phyloP scores from a whole-genome alignment of 495 filamentous ascomycete genomes.

The Oidiodendron maius region DNA sequence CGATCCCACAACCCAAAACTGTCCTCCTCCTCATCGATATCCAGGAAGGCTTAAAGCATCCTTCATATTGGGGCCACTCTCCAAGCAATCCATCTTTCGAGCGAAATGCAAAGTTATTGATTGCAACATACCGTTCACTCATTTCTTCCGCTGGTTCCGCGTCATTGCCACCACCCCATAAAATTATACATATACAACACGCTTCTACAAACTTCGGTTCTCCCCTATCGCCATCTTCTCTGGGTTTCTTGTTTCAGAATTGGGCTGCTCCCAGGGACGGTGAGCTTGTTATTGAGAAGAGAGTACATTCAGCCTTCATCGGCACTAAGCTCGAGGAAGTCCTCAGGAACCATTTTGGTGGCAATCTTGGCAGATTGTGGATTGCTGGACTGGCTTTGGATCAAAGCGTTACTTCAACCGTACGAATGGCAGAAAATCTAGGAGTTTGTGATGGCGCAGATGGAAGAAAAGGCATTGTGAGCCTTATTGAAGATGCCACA shows the following conservation, averaged over 20 bases:
- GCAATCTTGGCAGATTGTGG: conserved; percentile 31
- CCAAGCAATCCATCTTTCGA: conserved; percentile 43
- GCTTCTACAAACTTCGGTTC: conserved; percentile 32
- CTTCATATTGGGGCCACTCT: conserved; percentile 26
- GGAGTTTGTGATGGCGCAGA: conserved; percentile 34
- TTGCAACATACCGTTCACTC: conserved; percentile 32
- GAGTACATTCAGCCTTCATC: conserved; percentile 44
- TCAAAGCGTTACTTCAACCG: conserved; percentile 45
- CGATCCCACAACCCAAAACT: conserved; percentile 23
- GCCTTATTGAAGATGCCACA: conserved; percentile 42
- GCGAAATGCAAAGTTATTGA: conserved; percentile 32
- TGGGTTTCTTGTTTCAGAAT: conserved; percentile 30
- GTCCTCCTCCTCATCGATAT: conserved; percentile 54
- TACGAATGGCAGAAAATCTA: conserved; percentile 44
- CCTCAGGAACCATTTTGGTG: conserved; percentile 25
- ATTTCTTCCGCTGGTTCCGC: conserved; percentile 9
- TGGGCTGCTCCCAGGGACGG: conserved; percentile 32
- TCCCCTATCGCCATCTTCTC: conserved; percentile 25
- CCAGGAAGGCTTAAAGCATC: conserved; percentile 44
- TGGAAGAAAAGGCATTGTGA: conserved; percentile 32
- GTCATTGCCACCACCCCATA: conserved; percentile 11
- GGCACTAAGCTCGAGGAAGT: conserved; percentile 39
- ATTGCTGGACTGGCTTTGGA: conserved; percentile 42
- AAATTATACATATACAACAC: conserved; percentile 43
- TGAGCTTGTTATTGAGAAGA: conserved; percentile 38